These are phyloP conservation scores for Cryphonectria parasitica DNA, from an alignment of 2,329 filamentous ascomycete genomes.

Conservation along the genomic window DNA sequence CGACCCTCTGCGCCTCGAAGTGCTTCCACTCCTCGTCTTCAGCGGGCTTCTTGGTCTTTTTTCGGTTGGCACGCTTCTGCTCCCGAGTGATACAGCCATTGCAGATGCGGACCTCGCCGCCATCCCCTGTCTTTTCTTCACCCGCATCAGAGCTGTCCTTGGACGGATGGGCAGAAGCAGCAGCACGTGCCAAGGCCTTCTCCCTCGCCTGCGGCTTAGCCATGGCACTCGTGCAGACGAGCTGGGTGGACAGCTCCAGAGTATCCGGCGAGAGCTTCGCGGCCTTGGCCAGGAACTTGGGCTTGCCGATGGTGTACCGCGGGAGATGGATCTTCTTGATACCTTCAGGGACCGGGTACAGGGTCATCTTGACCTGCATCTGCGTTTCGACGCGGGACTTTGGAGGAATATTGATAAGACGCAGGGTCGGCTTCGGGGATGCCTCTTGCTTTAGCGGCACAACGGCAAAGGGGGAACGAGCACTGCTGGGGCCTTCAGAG, in stretches of 20 bases:
- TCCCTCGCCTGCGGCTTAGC: slow-evolving; percentile 67
- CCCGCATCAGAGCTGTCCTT: slow-evolving; percentile 45
- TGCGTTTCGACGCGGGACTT: slow-evolving; percentile 97
- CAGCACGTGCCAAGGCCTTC: slow-evolving; percentile 67
- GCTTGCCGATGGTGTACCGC: slow-evolving; percentile 89
- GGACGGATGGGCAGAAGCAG: slow-evolving; percentile 44
- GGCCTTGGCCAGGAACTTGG: slow-evolving; percentile 82
- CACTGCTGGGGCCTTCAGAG: slow-evolving; percentile 23
- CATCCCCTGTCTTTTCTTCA: slow-evolving; percentile 76
- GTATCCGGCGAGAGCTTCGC: slow-evolving; percentile 70
- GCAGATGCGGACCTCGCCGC: slow-evolving; percentile 94
- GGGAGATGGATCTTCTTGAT: slow-evolving; percentile 85
- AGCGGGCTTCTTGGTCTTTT: slow-evolving; percentile 91
- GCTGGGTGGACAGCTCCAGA: slow-evolving; percentile 76
- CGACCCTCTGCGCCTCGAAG: slow-evolving; percentile 78
- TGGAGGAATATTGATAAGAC: slow-evolving; percentile 66
- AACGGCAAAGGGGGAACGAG: neutral
- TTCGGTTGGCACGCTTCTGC: slow-evolving; percentile 85
- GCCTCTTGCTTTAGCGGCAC: slow-evolving; percentile 22
- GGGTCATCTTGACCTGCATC: slow-evolving; percentile 82
- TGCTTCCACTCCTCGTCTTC: slow-evolving; percentile 87
- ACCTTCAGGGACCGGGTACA: slow-evolving; percentile 75
- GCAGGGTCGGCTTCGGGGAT: slow-evolving; percentile 36
- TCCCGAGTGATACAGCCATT: slow-evolving; percentile 89
- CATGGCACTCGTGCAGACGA: slow-evolving; percentile 94